phyloP scores from a whole-genome alignment of 2,329 filamentous ascomycete genomes.

The Pseudogymnoascus sp. region DNA sequence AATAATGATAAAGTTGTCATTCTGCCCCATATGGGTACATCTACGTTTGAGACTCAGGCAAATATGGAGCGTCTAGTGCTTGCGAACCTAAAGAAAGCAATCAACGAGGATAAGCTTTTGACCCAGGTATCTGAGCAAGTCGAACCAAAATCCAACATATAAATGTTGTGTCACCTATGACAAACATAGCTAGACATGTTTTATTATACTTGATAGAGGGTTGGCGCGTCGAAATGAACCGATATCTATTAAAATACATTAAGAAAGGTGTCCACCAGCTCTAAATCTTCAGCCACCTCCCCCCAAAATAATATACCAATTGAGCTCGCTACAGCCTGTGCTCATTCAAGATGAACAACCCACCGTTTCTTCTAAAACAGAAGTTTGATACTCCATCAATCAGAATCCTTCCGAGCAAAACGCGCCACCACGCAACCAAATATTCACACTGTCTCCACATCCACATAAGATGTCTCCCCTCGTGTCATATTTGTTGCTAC shows the following conservation, averaged over 20 bases:
- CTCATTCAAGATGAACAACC: neutral
- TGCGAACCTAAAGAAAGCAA: conserved; percentile 5
- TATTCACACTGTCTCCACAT: neutral
- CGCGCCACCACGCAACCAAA: neutral
- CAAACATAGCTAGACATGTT: neutral
- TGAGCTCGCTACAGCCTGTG: neutral
- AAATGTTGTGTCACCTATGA: neutral
- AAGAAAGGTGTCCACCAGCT: neutral
- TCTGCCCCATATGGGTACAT: conserved; percentile 78
- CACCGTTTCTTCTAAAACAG: neutral
- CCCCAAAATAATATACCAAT: neutral
- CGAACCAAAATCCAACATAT: neutral
- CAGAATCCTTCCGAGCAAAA: neutral
- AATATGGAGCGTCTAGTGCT: conserved; percentile 16
- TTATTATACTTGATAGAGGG: neutral
- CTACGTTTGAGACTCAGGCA: conserved; percentile 52
- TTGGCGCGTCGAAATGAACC: neutral
- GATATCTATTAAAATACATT: neutral
- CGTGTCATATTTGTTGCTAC: neutral
- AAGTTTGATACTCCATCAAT: neutral
- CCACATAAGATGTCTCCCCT: neutral
- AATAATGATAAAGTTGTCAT: conserved; percentile 65
- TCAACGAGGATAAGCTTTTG: conserved; percentile 6
- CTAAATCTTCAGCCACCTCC: neutral
- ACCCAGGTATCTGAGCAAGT: conserved; percentile 11